These are phyloP conservation scores for Exophiala aquamarina DNA, from an alignment of 2,329 filamentous ascomycete species.

Conservation along the genomic window DNA sequence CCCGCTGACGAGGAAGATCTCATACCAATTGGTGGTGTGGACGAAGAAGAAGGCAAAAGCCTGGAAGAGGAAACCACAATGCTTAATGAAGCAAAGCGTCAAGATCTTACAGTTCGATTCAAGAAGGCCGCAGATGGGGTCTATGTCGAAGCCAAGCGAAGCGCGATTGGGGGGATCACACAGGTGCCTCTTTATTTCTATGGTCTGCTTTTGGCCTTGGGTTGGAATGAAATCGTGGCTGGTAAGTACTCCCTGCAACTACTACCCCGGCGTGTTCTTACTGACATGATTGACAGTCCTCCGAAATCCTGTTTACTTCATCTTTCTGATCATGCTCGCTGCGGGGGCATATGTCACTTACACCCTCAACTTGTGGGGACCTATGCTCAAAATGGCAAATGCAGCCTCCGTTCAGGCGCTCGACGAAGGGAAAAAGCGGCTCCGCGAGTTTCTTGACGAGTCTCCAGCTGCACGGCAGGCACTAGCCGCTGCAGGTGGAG, in stretches of 20 bases:
- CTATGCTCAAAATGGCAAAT: slow-evolving; percentile 92
- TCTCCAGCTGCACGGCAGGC: slow-evolving; percentile 84
- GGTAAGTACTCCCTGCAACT: slow-evolving; percentile 57
- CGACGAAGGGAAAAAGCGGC: slow-evolving; percentile 86
- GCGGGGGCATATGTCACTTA: slow-evolving; percentile 86
- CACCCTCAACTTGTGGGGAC: slow-evolving; percentile 90
- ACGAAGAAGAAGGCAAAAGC: slow-evolving; percentile 91
- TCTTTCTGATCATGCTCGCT: slow-evolving; percentile 76
- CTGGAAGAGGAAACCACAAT: slow-evolving; percentile 95
- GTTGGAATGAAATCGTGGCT: slow-evolving; percentile 98
- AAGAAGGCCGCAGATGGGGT: slow-evolving; percentile 98
- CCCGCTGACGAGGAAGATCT: slow-evolving; percentile 88
- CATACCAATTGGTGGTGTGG: slow-evolving; percentile 83
- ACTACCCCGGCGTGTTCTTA: slow-evolving; percentile 1
- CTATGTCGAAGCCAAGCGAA: slow-evolving; percentile 95
- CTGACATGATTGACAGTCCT: slow-evolving; percentile 62
- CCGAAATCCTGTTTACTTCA: slow-evolving; percentile 88
- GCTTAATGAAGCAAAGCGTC: slow-evolving; percentile 83
- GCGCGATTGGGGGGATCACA: slow-evolving; percentile 90
- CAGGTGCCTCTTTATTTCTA: slow-evolving; percentile 97
- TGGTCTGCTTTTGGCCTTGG: slow-evolving; percentile 78
- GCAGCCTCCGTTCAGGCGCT: slow-evolving; percentile 83
- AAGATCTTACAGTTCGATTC: slow-evolving; percentile 90
- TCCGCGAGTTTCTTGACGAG: slow-evolving; percentile 84
- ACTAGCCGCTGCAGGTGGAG: slow-evolving; percentile 59